phyloP scores from a whole-genome alignment of 208 protist species.

The Leishmania guyanensis region DNA sequence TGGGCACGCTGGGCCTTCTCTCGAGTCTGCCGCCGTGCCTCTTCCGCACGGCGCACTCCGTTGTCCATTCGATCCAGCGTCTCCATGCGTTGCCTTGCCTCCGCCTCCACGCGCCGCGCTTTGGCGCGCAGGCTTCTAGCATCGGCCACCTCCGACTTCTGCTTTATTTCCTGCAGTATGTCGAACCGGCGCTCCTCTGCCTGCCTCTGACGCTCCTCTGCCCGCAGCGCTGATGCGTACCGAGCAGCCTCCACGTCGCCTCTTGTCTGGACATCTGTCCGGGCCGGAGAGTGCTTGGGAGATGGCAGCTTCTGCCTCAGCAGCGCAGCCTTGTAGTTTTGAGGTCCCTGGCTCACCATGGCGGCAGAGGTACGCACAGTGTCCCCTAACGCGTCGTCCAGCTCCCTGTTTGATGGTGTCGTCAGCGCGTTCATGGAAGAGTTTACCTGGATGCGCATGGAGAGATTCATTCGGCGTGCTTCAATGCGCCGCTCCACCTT shows the following conservation, averaged over 20 bases:
- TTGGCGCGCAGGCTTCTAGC: conserved; percentile 55
- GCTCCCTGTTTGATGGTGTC: conserved; percentile 39
- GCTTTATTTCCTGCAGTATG: conserved; percentile 68
- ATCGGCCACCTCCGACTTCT: conserved; percentile 60
- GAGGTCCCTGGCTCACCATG: conserved; percentile 9
- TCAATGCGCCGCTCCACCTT: conserved; percentile 68
- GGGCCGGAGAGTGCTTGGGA: conserved; percentile 39
- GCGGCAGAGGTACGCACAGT: conserved; percentile 1
- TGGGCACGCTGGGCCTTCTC: conserved; percentile 62
- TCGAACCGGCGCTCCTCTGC: conserved; percentile 81
- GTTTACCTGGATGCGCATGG: conserved; percentile 24
- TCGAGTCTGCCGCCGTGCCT: conserved; percentile 66
- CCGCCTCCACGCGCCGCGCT: conserved; percentile 67
- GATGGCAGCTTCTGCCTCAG: conserved; percentile 52
- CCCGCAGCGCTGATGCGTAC: conserved; percentile 71
- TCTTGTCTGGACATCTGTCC: conserved; percentile 30
- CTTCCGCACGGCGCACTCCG: conserved; percentile 66
- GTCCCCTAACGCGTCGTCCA: conserved; percentile 16
- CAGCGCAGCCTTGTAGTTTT: conserved; percentile 37
- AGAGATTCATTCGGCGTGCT: conserved; percentile 36
- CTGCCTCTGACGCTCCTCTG: conserved; percentile 81
- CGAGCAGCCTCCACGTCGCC: conserved; percentile 72
- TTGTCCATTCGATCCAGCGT: conserved; percentile 67
- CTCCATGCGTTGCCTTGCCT: conserved; percentile 54
- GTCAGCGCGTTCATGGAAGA: conserved; percentile 17